Percentiles rank a stretch among this genome's conserved stretches.
These are phyloP conservation scores for Spathaspora passalidarum DNA, from an alignment of 805 yeast genomes.

Conservation along the genomic window DNA sequence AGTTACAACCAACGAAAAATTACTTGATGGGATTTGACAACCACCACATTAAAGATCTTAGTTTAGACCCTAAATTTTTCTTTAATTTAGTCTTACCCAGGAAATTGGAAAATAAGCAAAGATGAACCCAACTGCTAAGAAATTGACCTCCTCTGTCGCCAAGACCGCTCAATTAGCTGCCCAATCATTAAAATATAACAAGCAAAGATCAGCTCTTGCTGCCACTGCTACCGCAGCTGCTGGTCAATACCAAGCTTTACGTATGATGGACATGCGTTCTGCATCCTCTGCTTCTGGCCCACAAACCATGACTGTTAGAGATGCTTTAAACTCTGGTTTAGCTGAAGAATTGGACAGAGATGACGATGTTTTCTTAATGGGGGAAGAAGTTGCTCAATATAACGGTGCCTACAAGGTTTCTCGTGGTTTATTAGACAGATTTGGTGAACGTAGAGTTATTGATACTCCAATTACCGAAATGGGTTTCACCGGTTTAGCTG, in stretches of 20 bases:
- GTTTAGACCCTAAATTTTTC: too few relatives aligned
- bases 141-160: conserved; percentile 25
- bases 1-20: neutral
- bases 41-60: neutral
- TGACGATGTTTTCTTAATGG: conserved; percentile 90
- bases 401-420: conserved; percentile 99
- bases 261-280: conserved; percentile 35
- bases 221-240: conserved; percentile 22
- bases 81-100: too few relatives aligned
- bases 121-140: conserved; percentile 1
- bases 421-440: conserved; percentile 90
- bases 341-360: conserved; percentile 98
- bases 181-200: conserved; percentile 26
- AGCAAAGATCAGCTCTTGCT: too few relatives aligned
- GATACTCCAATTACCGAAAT: conserved; percentile 99
- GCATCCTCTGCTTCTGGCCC: conserved; percentile 52
- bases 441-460: conserved; percentile 88
- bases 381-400: conserved; percentile 99
- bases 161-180: conserved; percentile 43
- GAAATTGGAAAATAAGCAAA: neutral
- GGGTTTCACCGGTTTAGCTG: conserved; percentile 96
- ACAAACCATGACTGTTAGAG: conserved; percentile 84
- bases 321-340: conserved; percentile 90
- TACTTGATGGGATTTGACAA: too few relatives aligned
- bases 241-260: conserved; percentile 33